These are phyloP conservation scores for Monotropa hypopitys DNA, from an alignment of 179 eudicot species.

Conservation along the genomic window DNA sequence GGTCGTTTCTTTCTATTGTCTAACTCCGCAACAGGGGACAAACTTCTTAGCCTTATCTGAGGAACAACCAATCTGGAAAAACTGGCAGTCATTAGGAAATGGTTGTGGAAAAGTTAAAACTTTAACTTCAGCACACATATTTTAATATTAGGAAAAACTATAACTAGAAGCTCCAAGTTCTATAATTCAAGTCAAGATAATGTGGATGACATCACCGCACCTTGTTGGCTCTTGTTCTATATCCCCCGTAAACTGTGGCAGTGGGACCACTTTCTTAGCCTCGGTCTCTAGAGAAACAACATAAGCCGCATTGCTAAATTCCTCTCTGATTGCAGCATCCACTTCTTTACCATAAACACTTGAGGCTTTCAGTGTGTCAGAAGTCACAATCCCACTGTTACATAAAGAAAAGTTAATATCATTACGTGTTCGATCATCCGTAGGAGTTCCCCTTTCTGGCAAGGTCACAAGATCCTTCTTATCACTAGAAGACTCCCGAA, in stretches of 20 bases:
- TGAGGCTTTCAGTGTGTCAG: slow-evolving; percentile 17
- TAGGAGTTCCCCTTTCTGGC: slow-evolving; percentile 19
- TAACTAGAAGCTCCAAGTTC: background rate
- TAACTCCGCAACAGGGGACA: slow-evolving; percentile 32
- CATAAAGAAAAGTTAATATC: slow-evolving; percentile 12
- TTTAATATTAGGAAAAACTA: background rate
- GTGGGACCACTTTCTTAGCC: slow-evolving; percentile 19
- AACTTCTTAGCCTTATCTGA: slow-evolving; percentile 47
- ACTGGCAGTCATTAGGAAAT: slow-evolving; percentile 21
- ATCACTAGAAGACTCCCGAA: slow-evolving; percentile 5
- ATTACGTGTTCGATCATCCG: slow-evolving; percentile 13
- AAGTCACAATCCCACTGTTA: slow-evolving; percentile 19
- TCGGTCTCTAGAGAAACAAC: slow-evolving; percentile 11
- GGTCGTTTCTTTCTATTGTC: slow-evolving; percentile 44
- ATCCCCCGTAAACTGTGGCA: slow-evolving; percentile 27
- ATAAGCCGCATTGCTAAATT: slow-evolving; percentile 11
- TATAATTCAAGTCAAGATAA: background rate
- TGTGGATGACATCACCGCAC: slow-evolving; percentile 21
- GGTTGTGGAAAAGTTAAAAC: slow-evolving; percentile 1
- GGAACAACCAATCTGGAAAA: slow-evolving; percentile 48
- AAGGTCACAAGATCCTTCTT: slow-evolving; percentile 15
- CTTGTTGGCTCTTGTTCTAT: slow-evolving; percentile 31
- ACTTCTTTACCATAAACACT: slow-evolving; percentile 6
- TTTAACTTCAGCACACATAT: background rate
- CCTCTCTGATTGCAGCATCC: slow-evolving; percentile 14